Base-by-base conservation (phyloP, 2,329 filamentous ascomycete genomes). In the Metarhizium rileyi region DNA sequence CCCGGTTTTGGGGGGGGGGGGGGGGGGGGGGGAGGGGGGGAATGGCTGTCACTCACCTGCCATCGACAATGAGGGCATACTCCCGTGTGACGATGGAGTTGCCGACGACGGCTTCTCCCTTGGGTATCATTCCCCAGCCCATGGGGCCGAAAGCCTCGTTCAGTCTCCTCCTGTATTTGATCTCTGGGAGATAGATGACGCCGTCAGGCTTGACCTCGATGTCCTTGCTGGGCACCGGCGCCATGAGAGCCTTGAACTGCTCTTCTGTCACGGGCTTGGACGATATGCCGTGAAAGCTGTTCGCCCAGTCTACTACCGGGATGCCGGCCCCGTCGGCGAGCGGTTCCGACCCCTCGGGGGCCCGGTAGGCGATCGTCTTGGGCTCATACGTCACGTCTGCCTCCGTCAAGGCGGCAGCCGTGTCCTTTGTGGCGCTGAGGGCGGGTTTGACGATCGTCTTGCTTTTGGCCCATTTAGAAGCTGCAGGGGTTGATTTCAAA, bases 191-290 rank as follows among this genome's bases (percentile, higher is more conserved):
- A 66, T 97, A 98, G 52, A 97, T 74, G 58, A 98, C 91, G 30
- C 93, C 93, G 70, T 98, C 93, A 28, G 93, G 91, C 73, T 98
- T 98, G 64, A 98, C 86, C 73, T 98, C 93, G 49, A 98, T 83
- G 68, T 97, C 91, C 44, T 83, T 77, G 0, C 78, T 70, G 48
- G 81, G 71, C 12, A 95, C 65, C 2, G 83, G 81, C 50, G 78
- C 73, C 54, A 86, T 77, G 44, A 96, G 75, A 20, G 87, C 76
- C 16, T 81, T 75, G 9, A 80, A 76, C 48, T 84, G 78, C 66
- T 90, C 84, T 43, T 80, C 70, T 3, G 81, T 73, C 66, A 95
- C 95, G 0, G 88, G 77, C 30, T 73, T 72, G 0, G 77, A 75
- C 33, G 83, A 85, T 18, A 95, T 78, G 12, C 88, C 87, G 66